These are phyloP conservation scores for Theileria parva DNA, from an alignment of 169 alveolate genomes.

Conservation along the genomic window DNA sequence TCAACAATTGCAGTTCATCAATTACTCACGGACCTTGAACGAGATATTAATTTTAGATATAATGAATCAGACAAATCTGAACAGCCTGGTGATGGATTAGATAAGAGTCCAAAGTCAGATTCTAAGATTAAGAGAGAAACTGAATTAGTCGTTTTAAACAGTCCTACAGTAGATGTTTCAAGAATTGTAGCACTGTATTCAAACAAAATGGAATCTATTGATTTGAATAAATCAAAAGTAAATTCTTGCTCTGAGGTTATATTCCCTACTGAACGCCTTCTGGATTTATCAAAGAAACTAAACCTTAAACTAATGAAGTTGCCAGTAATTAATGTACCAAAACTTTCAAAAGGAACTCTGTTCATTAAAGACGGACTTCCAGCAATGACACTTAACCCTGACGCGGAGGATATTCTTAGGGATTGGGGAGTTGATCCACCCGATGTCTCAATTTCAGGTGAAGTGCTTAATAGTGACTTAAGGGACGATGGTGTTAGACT, in stretches of 20 bases:
- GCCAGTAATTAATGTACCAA: constrained; percentile 76
- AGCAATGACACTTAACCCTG: constrained; percentile 74
- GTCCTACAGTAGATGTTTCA: constrained; percentile 50
- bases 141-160: background rate
- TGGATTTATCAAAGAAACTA: constrained; percentile 67
- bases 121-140: constrained; percentile 19
- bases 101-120: background rate
- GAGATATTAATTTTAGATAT: constrained; percentile 24
- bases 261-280: constrained; percentile 51
- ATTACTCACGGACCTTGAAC: constrained; percentile 63
- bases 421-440: constrained; percentile 75
- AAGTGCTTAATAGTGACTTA: constrained; percentile 54
- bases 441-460: constrained; percentile 71
- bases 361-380: constrained; percentile 71
- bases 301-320: constrained; percentile 59
- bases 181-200: constrained; percentile 72
- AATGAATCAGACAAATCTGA: constrained; percentile 1
- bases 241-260: constrained; percentile 64
- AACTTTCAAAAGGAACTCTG: constrained; percentile 70
- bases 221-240: constrained; percentile 61
- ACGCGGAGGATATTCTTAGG: constrained; percentile 65
- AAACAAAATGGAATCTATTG: constrained; percentile 61
- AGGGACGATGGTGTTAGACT: constrained; percentile 22
- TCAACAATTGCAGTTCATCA: constrained; percentile 71
- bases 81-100: background rate